Evolutionary conservation across 805 yeast genomes (phyloP).

Genomic region (Pichia sporocuriosa): DNA sequence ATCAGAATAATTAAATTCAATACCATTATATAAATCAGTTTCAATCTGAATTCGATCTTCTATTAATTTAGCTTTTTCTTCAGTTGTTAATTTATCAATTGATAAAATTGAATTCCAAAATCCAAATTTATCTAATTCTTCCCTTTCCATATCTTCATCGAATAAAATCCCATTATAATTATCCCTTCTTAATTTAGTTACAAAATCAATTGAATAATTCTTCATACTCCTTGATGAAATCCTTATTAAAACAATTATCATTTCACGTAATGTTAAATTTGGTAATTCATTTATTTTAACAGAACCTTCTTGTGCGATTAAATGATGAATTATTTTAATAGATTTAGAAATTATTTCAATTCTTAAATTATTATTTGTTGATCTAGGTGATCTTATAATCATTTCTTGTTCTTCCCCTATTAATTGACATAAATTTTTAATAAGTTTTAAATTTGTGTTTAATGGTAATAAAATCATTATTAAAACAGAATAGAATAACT

Average conservation of each 20-base stretch:
- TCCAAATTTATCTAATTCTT: constrained; percentile 32
- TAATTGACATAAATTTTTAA: constrained; percentile 16
- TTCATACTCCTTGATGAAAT: constrained; percentile 29
- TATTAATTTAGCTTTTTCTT: constrained; percentile 26
- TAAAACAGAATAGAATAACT: constrained; percentile 30
- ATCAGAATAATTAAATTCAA: constrained; percentile 55
- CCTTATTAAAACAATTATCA: constrained; percentile 26
- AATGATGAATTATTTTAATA: constrained; percentile 33
- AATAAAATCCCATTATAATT: constrained; percentile 20
- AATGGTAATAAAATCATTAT: constrained; percentile 6
- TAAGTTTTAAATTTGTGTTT: constrained; percentile 3
- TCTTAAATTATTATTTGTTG: constrained; percentile 32
- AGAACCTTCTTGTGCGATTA: constrained; percentile 24
- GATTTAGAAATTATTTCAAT: constrained; percentile 35
- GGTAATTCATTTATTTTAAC: constrained; percentile 22
- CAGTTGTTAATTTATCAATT: constrained; percentile 1
- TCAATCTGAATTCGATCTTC: constrained; percentile 24
- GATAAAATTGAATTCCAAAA: constrained; percentile 14
- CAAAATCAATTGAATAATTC: constrained; percentile 20
- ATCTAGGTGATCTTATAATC: constrained; percentile 39
- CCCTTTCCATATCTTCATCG: constrained; percentile 19
- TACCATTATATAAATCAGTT: constrained; percentile 42
- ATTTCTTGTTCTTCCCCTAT: constrained; percentile 44
- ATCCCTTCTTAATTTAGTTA: constrained; percentile 18
- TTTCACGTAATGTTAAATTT: constrained; percentile 24